Base-by-base conservation (phyloP, 2,329 filamentous ascomycete genomes). In the Chrysoporthe cubensis region DNA sequence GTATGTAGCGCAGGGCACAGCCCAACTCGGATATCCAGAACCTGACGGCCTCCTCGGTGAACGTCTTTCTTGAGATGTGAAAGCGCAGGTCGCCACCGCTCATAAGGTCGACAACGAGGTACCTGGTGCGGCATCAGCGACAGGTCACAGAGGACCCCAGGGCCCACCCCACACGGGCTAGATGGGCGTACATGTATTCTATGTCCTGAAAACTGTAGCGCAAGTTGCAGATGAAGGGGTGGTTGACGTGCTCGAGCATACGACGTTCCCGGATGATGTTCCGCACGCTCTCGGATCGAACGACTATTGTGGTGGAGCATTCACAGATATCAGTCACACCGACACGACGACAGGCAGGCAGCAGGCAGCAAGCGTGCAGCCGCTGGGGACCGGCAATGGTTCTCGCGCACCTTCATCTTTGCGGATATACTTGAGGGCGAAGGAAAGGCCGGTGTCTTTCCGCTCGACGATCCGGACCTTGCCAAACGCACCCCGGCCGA, bases 201-300 rank as follows among this genome's bases (percentile, higher is more conserved):
- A 98, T 94, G 80, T 99, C 96, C 81, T 99, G 96, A 78, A 99
- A 99, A 81, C 94, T 97, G 82, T 98, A 99, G 75, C 96, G 92
- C 84, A 99, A 83, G 80, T 99, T 99, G 84, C 95, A 98, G 73
- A 99, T 91, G 79, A 98, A 99, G 37, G 95, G 94, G 76, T 99
- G 96, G 78, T 97, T 97, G 75, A 99, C 87, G 79, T 98, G 94
- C 82, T 99, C 94, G 76, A 99, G 88, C 96, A 99, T 99, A 77
- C 95, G 90, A 71, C 96, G 89, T 84, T 99, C 96, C 74, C 96
- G 91, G 76, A 99, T 96, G 73, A 99, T 99, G 79, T 99, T 99
- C 75, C 95, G 91, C 70, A 98, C 96, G 78, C 95, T 98, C 80
- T 98, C 96, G 71, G 94, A 97, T 76, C 95, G 93, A 74, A 99